phyloP scores from a whole-genome alignment of 768 basidiomycete species.

The Astraeus odoratus region DNA sequence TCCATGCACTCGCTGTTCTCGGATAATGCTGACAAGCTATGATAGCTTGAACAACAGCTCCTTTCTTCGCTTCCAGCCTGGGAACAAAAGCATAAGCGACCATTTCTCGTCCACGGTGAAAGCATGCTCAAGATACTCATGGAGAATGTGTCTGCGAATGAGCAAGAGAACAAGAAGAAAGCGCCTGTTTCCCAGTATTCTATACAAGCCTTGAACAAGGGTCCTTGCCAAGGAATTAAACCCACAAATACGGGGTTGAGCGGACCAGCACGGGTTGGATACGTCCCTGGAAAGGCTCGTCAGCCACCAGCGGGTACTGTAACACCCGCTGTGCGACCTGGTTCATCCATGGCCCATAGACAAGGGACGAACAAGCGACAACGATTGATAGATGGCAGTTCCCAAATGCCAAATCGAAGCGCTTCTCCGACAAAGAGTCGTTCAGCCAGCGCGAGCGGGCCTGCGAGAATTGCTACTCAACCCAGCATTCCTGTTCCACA shows the following conservation, averaged over 20 bases:
- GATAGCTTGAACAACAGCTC: constrained; percentile 84
- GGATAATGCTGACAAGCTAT: neutral
- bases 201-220: constrained; percentile 21
- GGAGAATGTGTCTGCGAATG: constrained; percentile 60
- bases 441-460: constrained; percentile 16
- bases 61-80: constrained; percentile 71
- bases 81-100: constrained; percentile 68
- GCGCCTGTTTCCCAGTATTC: constrained; percentile 31
- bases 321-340: constrained; percentile 57
- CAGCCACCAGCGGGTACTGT: constrained; percentile 30
- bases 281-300: constrained; percentile 25
- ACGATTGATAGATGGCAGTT: constrained; percentile 39
- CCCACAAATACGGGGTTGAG: constrained; percentile 9
- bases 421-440: constrained; percentile 25
- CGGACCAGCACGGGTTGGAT: constrained; percentile 10
- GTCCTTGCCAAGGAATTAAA: constrained; percentile 21
- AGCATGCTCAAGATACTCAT: constrained; percentile 74
- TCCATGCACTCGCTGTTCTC: neutral
- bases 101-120: constrained; percentile 82
- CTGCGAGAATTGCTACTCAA: constrained; percentile 10
- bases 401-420: constrained; percentile 12
- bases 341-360: constrained; percentile 33
- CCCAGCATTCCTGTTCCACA: constrained; percentile 4
- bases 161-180: constrained; percentile 76
- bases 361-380: constrained; percentile 54